Base-by-base conservation (phyloP, 352 stramenopile species). In the Pythium rhizo-oryzae region DNA sequence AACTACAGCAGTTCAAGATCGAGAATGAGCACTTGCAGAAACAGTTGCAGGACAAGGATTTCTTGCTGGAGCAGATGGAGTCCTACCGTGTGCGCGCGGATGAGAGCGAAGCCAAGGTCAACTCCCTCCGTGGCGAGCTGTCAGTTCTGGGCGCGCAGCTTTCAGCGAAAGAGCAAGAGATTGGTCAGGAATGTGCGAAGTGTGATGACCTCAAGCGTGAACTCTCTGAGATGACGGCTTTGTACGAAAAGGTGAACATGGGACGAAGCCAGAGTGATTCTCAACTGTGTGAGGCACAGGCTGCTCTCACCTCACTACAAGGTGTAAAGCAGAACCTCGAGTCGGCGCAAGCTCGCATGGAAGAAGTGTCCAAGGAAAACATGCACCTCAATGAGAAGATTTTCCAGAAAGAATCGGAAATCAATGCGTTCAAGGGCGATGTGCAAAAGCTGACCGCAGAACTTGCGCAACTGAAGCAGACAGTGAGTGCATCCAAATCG, bases 21-120 rank as follows among this genome's bases (percentile, higher is more conserved):
- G 81, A 91, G 69, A 91, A 87, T 54, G 78, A 89, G 53, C 80
- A 88, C 43, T 72, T 91, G 21, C 83, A 91, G 71, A 87, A 90
- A 53, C 70, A 91, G 60, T 60, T 90, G 13, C 76, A 71, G 11
- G 83, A 91, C 65, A 85, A 87, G 37, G 83, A 91, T 33, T 89
- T 87, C 37, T 73, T 88, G 33, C 62, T 91, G 18, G 81, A 90
- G 62, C 81, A 90, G 37, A 72, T 87, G 39, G 79, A 86, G 28
- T 70, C 53, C 46, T 85, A 85, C 41, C 72, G 78, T 9, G 53
- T 71, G 28, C 67, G 77, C 49, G 81, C 82, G 2, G 78, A 85
- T 53, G 80, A 87, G 30, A 79, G 62, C 12, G 83, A 91, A 25
- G 54, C 63, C n/a, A 84, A 80, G 52, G 44, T 60, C 6, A 73